Evolutionary conservation across 495 filamentous ascomycete species (phyloP), one percentile per base, ranked within the genome.

Genomic region (Hypoxylon crocopeplum): DNA sequence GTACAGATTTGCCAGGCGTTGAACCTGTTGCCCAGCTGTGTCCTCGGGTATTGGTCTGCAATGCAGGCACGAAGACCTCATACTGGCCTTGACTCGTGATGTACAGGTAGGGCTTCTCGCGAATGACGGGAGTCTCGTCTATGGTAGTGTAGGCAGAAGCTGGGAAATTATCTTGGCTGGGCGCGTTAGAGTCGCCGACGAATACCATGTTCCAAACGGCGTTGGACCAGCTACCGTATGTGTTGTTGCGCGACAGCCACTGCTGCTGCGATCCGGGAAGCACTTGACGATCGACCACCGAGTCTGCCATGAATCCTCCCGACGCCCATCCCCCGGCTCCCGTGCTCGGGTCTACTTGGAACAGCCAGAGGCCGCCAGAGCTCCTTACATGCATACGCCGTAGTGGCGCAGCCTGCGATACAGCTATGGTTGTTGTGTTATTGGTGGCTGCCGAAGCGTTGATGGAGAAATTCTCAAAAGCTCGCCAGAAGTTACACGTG

Each of bases 121-220:
- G 66, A 20, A 71, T 48, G 20, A 67, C 19, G 16, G 66, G 68
- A 2, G 68, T 71, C 13, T 17, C 44, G 2, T 59, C 59, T 17
- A 71, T 24, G 19, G 66, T 69, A 17, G 68, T 71, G 49, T 71
- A 71, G 7, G 68, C 41, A n/a, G 37, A 52, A 5, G 25, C 29
- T 11, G 68, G 68, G 15, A 68, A 71, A 13, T 59, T 56, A 20
- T 52, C 59, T 41, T 66, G 59, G 16, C 41, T 50, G 3, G 68
- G 68, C 15, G 66, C 59, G 20, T 56, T 48, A 5, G 33, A 29
- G 33, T 68, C 65, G 3, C 68, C 68, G 3, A 71, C 61, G 13
- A 71, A 71, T 7, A 71, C 68, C 68, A 71, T 71, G 20, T 71
- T 71, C 68, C 68, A 71, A 1, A 71, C 68, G 25, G 48, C 68